Conservation (phyloP, 345 rosid species). For the Bruguiera parviflora region DNA sequence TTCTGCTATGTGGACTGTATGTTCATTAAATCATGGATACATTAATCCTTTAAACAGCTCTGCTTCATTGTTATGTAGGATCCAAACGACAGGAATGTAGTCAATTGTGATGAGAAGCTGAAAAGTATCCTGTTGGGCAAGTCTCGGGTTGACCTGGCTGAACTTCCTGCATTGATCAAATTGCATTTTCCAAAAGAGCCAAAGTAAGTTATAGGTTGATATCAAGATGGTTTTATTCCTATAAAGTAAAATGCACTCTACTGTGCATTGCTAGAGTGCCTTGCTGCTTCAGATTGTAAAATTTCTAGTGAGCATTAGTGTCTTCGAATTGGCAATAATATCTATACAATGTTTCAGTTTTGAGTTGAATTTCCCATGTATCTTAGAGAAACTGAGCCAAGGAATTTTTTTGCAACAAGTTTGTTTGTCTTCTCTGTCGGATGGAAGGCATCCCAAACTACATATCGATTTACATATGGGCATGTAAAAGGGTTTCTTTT, state of each 20-base stretch:
- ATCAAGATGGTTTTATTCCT: neutral
- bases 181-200: conserved; percentile 69
- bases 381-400: conserved; percentile 32
- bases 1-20: too few relatives aligned
- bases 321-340: neutral
- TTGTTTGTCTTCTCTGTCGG: conserved; percentile 57
- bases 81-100: conserved; percentile 73
- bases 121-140: conserved; percentile 69
- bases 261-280: conserved; percentile 1
- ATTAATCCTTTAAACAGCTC: neutral
- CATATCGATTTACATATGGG: conserved; percentile 49
- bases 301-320: neutral
- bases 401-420: conserved; percentile 34
- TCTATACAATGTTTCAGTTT: neutral
- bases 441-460: conserved; percentile 72
- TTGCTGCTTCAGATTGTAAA: conserved; percentile 11
- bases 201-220: conserved; percentile 39
- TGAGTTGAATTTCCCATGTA: neutral
- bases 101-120: conserved; percentile 74
- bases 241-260: neutral
- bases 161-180: conserved; percentile 80
- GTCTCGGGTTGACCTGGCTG: conserved; percentile 68
- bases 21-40: too few relatives aligned
- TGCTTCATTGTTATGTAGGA: conserved; percentile 41
- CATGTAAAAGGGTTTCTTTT: conserved; percentile 52